phyloP scores from a whole-genome alignment of 306 rosid genomes.

The Fagus sylvatica region DNA sequence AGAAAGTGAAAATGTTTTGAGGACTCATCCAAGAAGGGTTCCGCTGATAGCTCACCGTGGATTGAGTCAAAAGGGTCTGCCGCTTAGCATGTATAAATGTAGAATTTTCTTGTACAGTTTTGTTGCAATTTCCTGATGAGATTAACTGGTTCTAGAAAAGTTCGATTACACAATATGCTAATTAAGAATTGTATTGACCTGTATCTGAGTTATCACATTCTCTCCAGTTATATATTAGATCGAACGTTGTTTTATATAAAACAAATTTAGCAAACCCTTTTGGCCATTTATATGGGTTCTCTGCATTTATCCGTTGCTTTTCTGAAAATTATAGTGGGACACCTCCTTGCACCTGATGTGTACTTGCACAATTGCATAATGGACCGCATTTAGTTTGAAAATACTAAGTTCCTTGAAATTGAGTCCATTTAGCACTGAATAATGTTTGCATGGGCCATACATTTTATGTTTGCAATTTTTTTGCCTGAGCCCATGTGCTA shows the following conservation, averaged over 20 bases:
- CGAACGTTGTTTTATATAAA: not conserved
- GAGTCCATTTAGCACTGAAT: not conserved
- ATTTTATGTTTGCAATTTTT: not conserved
- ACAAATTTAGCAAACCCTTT: not conserved
- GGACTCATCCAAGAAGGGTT: slow-evolving; percentile 8
- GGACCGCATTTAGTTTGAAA: not conserved
- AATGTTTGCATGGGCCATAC: not conserved
- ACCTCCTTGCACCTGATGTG: no score
- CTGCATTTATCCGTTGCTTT: no score
- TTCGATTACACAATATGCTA: not conserved
- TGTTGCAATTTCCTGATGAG: slow-evolving; percentile 1
- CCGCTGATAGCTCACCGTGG: slow-evolving; percentile 11
- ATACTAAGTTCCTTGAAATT: not conserved
- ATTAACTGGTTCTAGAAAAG: slow-evolving; percentile 3
- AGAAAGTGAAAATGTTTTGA: slow-evolving; percentile 2
- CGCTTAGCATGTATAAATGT: slow-evolving; percentile 1
- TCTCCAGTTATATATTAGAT: no score
- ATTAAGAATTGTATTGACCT: slow-evolving; percentile 1
- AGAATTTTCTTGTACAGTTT: slow-evolving; percentile 23
- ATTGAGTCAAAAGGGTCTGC: slow-evolving; percentile 2
- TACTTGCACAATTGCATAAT: no score
- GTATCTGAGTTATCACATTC: not conserved
- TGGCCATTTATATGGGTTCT: not conserved
- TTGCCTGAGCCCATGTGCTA: no score
- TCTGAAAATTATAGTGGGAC: no score